Evolutionary conservation across 768 basidiomycete genomes (phyloP).

Genomic region (Crassisporium funariophilum): DNA sequence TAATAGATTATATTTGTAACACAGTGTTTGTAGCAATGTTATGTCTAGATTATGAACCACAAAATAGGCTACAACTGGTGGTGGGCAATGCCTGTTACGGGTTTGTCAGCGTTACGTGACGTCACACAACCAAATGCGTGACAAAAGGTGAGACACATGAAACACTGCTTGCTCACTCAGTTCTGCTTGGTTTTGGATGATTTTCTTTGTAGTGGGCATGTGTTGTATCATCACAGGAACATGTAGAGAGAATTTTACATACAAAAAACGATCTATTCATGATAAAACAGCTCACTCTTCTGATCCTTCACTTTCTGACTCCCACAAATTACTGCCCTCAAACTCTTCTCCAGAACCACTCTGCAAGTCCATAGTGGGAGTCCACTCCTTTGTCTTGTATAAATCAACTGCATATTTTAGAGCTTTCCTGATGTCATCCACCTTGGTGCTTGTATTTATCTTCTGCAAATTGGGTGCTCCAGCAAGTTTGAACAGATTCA

Average conservation of each 20-base stretch:
- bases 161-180: neutral
- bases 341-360: constrained; percentile 1
- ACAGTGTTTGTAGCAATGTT: too few relatives aligned
- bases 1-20: too few relatives aligned
- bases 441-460: neutral
- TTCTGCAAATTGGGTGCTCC: constrained; percentile 14
- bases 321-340: neutral
- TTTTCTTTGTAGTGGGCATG: too few relatives aligned
- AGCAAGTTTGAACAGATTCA: constrained; percentile 9
- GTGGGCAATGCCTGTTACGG: neutral
- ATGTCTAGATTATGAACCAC: too few relatives aligned
- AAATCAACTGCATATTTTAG: constrained; percentile 9
- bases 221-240: too few relatives aligned
- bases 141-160: neutral
- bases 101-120: neutral
- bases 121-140: neutral
- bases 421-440: constrained; percentile 2
- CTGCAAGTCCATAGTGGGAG: neutral
- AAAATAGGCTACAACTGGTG: neutral
- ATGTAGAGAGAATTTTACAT: too few relatives aligned
- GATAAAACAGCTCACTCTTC: neutral
- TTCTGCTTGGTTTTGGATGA: too few relatives aligned
- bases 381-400: constrained; percentile 2
- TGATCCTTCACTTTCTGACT: neutral
- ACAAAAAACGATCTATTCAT: neutral